Percentiles rank a stretch among this genome's conserved stretches.
Conservation (phyloP, 108 stramenopile species). For the Cyclotella baltica region DNA sequence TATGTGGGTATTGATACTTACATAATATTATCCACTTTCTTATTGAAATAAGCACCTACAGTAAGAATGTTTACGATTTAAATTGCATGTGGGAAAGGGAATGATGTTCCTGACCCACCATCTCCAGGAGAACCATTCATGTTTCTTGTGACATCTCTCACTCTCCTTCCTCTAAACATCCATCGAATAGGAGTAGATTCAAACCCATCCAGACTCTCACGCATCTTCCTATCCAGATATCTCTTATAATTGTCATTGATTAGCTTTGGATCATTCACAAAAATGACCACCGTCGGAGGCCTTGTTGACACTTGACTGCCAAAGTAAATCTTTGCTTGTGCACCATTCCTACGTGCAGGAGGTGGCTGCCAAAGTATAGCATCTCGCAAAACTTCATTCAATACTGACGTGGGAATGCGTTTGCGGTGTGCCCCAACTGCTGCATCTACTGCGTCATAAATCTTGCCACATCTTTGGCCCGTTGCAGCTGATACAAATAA, state of each 20-base stretch:
- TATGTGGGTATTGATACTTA: too few species aligned
- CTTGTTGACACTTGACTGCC: slow-evolving; percentile 92
- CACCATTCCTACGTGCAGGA: slow-evolving; percentile 86
- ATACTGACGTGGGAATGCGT: slow-evolving; percentile 89
- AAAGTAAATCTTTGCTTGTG: slow-evolving; percentile 95
- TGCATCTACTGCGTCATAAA: slow-evolving; percentile 89
- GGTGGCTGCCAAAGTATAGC: slow-evolving; percentile 97
- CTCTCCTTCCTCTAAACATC: slow-evolving; percentile 93
- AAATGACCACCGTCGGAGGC: slow-evolving; percentile 95
- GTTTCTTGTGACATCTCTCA: slow-evolving; percentile 77
- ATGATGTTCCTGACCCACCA: slow-evolving; percentile 83
- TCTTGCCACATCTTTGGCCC: slow-evolving; percentile 95
- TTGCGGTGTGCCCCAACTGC: slow-evolving; percentile 87
- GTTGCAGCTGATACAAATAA: slow-evolving; percentile 95
- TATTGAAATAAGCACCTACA: too few species aligned
- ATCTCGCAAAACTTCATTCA: slow-evolving; percentile 97
- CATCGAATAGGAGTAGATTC: slow-evolving; percentile 96
- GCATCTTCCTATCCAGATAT: slow-evolving; percentile 96
- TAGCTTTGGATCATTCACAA: slow-evolving; percentile 94
- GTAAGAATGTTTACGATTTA: too few species aligned
- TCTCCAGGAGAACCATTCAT: slow-evolving; percentile 89
- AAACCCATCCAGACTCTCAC: slow-evolving; percentile 92
- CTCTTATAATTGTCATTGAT: slow-evolving; percentile 94
- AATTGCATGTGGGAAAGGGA: slow-evolving; percentile 86
- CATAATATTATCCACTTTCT: too few species aligned